Evolutionary conservation across 371 early-diverging fungal genomes (phyloP).

Genomic region (Catenaria anguillulae): DNA sequence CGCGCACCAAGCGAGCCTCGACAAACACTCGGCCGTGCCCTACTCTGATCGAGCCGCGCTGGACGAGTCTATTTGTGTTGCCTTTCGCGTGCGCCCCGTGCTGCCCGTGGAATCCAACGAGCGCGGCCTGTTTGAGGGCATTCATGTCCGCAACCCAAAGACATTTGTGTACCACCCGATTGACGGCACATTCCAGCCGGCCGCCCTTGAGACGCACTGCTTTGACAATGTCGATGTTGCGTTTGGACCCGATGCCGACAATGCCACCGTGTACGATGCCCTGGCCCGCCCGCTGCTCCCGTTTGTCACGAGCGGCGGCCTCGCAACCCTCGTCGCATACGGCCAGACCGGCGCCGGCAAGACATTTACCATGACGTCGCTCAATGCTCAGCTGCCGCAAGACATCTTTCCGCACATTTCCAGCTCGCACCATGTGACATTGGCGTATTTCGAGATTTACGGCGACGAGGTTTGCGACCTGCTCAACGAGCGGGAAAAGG

Average conservation of each 20-base stretch:
- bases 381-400: conserved; percentile 5
- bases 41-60: background rate
- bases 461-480: conserved; percentile 20
- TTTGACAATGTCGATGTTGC: conserved; percentile 1
- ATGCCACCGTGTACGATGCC: conserved; percentile 15
- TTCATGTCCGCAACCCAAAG: background rate
- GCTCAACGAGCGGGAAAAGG: conserved; percentile 12
- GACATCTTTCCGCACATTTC: conserved; percentile 19
- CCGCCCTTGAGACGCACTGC: background rate
- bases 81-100: conserved; percentile 15
- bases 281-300: conserved; percentile 15
- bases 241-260: conserved; percentile 9
- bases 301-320: conserved; percentile 24
- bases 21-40: background rate
- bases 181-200: background rate
- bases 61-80: conserved; percentile 8
- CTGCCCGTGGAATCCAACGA: conserved; percentile 10
- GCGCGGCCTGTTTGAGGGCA: conserved; percentile 3
- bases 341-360: conserved; percentile 35
- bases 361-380: conserved; percentile 40
- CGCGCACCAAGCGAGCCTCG: background rate
- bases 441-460: conserved; percentile 22
- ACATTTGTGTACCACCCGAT: conserved; percentile 3
- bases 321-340: conserved; percentile 35
- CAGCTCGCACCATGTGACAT: conserved; percentile 12